Percentiles rank a stretch among this genome's conserved stretches.
phyloP scores from a whole-genome alignment of 1,284 basidiomycete genomes.

The Moesziomyces antarcticus region DNA sequence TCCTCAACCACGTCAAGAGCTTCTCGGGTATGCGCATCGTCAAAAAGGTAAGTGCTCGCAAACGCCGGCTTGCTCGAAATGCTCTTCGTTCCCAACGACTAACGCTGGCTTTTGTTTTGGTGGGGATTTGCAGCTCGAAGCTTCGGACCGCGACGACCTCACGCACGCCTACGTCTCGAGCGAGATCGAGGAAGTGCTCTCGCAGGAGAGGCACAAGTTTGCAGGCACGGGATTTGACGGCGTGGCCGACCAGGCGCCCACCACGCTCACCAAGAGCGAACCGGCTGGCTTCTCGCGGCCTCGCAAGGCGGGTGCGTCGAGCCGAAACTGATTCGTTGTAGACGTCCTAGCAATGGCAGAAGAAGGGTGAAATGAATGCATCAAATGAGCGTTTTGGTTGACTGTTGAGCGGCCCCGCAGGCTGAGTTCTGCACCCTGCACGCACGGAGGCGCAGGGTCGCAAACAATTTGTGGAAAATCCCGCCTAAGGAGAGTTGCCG shows the following conservation, averaged over 20 bases:
- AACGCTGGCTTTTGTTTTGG: not conserved
- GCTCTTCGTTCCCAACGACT: not conserved
- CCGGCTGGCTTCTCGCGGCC: conserved; percentile 30
- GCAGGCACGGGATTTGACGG: conserved; percentile 29
- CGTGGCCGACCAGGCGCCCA: conserved; percentile 10
- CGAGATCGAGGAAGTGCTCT: conserved; percentile 37
- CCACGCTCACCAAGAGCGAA: conserved; percentile 14
- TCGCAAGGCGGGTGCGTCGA: conserved; percentile 33
- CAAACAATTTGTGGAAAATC: not conserved
- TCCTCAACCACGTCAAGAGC: conserved; percentile 44
- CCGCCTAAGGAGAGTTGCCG: not conserved
- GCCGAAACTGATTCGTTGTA: conserved; percentile 12
- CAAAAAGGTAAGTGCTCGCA: conserved; percentile 39
- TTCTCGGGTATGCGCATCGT: conserved; percentile 49
- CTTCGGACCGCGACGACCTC: conserved; percentile 34
- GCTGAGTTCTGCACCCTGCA: not conserved
- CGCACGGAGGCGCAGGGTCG: not conserved
- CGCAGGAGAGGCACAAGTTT: conserved; percentile 38
- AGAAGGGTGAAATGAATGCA: not conserved
- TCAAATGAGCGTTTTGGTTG: not conserved
- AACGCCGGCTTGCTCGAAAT: not conserved
- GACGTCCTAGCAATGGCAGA: not conserved
- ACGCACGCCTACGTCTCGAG: conserved; percentile 24
- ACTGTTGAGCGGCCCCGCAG: not conserved
- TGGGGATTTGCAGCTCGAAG: conserved; percentile 20